phyloP scores from a whole-genome alignment of 345 rosid species.

The Pistacia integerrima region DNA sequence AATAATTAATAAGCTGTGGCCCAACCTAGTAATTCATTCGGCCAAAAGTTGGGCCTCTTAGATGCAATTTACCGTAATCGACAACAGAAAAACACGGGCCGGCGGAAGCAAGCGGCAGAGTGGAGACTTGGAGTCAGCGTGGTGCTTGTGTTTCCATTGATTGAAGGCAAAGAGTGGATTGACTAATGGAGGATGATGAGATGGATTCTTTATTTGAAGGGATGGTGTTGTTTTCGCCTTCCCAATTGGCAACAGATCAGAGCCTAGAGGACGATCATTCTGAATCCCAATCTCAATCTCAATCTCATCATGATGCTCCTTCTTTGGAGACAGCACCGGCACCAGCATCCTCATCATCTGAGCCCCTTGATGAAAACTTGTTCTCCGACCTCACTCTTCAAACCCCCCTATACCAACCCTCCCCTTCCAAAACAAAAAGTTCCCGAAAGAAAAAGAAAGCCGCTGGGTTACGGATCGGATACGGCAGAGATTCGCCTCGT shows the following conservation, averaged over 20 bases:
- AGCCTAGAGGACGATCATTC: neutral
- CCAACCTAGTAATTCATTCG: neutral
- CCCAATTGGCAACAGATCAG: conserved; percentile 35
- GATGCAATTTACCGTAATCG: neutral
- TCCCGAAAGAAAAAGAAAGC: conserved; percentile 83
- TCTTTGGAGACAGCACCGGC: conserved; percentile 17
- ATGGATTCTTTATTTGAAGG: conserved; percentile 90
- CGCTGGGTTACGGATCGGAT: conserved; percentile 71
- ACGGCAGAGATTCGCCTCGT: conserved; percentile 47
- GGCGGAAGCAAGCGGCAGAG: neutral
- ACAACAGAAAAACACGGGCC: no score
- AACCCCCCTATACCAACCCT: conserved; percentile 27
- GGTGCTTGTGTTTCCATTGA: neutral
- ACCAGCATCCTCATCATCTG: conserved; percentile 23
- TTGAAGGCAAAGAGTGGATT: neutral
- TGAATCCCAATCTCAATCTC: conserved; percentile 9
- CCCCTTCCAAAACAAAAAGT: neutral
- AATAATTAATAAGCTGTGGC: neutral
- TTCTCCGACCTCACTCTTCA: conserved; percentile 78
- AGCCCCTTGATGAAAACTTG: conserved; percentile 79
- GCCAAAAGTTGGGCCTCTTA: no score
- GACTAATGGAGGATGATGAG: conserved; percentile 41
- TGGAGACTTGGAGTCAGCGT: neutral
- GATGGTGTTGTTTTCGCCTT: conserved; percentile 72
- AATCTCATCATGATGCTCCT: conserved; percentile 19